phyloP scores from a whole-genome alignment of 1,284 basidiomycete species.

The Marasmius fiardii region DNA sequence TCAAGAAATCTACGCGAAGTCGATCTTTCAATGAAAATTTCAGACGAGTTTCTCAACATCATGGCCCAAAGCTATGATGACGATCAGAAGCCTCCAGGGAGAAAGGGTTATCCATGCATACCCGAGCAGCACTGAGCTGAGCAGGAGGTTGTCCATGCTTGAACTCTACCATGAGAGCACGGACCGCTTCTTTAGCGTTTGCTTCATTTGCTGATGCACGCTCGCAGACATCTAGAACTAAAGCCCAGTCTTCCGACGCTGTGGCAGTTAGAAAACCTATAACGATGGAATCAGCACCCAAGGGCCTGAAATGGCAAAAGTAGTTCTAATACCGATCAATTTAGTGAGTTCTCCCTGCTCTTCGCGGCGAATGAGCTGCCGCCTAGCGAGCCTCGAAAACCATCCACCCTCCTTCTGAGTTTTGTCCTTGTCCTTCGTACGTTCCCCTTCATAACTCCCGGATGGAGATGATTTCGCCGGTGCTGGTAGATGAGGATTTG shows the following conservation, averaged over 20 bases:
- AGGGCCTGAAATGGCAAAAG: constrained; percentile 35
- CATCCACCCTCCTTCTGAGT: constrained; percentile 22
- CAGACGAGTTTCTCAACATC: constrained; percentile 71
- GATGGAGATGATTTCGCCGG: background rate
- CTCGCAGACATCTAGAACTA: constrained; percentile 78
- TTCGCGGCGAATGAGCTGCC: constrained; percentile 20
- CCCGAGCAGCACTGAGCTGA: constrained; percentile 69
- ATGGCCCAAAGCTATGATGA: constrained; percentile 72
- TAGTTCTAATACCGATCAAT: constrained; percentile 50
- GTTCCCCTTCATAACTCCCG: constrained; percentile 26
- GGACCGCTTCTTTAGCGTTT: constrained; percentile 72
- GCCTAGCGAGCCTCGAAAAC: constrained; percentile 36
- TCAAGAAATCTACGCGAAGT: constrained; percentile 75
- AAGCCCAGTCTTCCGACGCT: constrained; percentile 72
- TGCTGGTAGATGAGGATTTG: background rate
- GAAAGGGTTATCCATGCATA: constrained; percentile 30
- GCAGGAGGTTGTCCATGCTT: constrained; percentile 74
- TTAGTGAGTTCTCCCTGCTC: constrained; percentile 55
- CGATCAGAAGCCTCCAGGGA: constrained; percentile 5
- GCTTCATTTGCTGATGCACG: constrained; percentile 61
- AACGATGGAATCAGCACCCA: background rate
- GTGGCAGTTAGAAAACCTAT: constrained; percentile 72
- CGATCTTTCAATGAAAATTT: constrained; percentile 62
- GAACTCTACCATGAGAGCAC: constrained; percentile 72
- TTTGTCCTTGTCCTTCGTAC: constrained; percentile 28